Base-by-base conservation (phyloP, 257 asterid species). In the Petrea volubilis region DNA sequence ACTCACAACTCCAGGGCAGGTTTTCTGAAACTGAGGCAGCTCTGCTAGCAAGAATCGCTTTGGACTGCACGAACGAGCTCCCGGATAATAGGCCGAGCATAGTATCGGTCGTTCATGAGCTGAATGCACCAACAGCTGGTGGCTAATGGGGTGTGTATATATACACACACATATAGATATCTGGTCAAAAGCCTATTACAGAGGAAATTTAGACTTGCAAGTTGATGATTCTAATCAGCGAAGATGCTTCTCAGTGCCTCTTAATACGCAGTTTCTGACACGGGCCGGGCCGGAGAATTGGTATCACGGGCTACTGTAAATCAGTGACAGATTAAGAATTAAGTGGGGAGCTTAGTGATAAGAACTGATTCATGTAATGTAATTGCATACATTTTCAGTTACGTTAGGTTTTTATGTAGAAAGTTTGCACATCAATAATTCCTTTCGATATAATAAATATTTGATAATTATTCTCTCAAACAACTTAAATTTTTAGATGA, bases 61-160 rank as follows among this genome's bases (percentile, higher is more conserved):
- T 86, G 72, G 82, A 72, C 31, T 95, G 99, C 80, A 95, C 96
- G 3, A 38, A 78, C 34, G 98, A 95, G 67, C 29, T 27, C 33
- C 98, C 98, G 0, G 93, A 83, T 3, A 63, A 24, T 63, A 88
- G 99, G 71, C 97, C 98, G 10, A 80, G 76, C 43, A 90, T 92
- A 77, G 92, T 47, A 14, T 74, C 65, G 0, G 88, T 94, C 7
- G 85, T 85, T 29, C 84, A 60, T 51, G 91, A 81, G 60, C 79
- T 94, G 43, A 67, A 66, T 55, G 71, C 44, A 51, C 64, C 64
- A 0, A 65, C n/a, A n/a, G n/a, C 38, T 46, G 33, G 59, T 57
- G 72, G 63, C 49, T 34, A 29, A 36, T 53, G 21, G 9, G 3
- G 20, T 9, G n/a, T 23, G 29, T 51, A 51, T 51, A 21, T 29